Evolutionary conservation across 768 basidiomycete genomes (phyloP).

Genomic region (Sporobolomyces roseus): DNA sequence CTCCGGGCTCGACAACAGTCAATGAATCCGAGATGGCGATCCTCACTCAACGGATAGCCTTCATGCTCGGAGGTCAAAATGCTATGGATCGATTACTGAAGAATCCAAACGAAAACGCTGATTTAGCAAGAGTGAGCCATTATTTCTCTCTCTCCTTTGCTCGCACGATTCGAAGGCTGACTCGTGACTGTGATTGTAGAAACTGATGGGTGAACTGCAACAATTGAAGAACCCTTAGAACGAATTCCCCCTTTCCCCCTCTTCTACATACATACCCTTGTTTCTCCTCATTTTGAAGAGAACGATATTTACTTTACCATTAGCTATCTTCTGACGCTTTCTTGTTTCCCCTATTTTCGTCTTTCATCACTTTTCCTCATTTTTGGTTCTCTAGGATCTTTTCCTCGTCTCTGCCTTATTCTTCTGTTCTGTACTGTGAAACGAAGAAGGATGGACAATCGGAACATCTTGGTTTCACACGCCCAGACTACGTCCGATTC

Average conservation of each 20-base stretch:
- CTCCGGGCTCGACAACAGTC: background rate
- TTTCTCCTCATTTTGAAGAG: no score
- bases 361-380: no score
- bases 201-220: constrained; percentile 11
- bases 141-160: background rate
- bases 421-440: no score
- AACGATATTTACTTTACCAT: no score
- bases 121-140: constrained; percentile 3
- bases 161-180: background rate
- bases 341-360: no score
- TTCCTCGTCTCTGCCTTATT: background rate
- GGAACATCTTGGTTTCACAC: background rate
- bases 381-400: no score
- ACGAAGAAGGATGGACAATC: no score
- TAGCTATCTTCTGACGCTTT: no score
- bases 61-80: constrained; percentile 9
- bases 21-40: constrained; percentile 13
- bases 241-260: constrained; percentile 55
- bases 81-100: constrained; percentile 8
- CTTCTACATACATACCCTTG: no score
- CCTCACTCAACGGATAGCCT: constrained; percentile 17
- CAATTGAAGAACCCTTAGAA: constrained; percentile 61
- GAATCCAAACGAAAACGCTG: constrained; percentile 5
- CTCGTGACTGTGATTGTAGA: background rate
- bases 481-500: constrained; percentile 1